These are phyloP conservation scores for Pleomassaria siparia DNA, from an alignment of 2,329 filamentous ascomycete genomes.

Conservation along the genomic window DNA sequence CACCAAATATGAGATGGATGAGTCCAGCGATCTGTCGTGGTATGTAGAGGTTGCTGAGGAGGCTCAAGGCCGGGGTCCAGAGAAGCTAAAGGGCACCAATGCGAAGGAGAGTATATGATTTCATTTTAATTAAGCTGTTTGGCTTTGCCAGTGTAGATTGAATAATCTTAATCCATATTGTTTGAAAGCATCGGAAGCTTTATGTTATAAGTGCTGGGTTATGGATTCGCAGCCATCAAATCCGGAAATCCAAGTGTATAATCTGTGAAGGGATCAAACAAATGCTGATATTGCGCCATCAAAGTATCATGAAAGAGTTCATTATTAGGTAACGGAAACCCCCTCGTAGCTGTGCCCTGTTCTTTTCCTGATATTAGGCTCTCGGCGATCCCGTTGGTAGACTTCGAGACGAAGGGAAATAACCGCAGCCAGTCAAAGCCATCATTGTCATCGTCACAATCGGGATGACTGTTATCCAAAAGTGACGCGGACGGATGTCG, in stretches of 20 bases:
- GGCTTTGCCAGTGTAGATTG: neutral
- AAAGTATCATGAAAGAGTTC: slow-evolving; percentile 22
- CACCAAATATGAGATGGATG: slow-evolving; percentile 44
- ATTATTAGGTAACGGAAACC: slow-evolving; percentile 25
- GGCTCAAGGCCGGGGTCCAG: slow-evolving; percentile 19
- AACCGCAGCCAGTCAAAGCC: slow-evolving; percentile 27
- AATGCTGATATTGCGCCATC: slow-evolving; percentile 23
- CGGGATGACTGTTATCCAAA: neutral
- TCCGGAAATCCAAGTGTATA: neutral
- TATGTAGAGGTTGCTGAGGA: slow-evolving; percentile 26
- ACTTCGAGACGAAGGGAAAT: slow-evolving; percentile 23
- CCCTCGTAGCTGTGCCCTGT: slow-evolving; percentile 19
- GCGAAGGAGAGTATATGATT: neutral
- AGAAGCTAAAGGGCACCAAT: slow-evolving; percentile 1
- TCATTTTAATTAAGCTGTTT: neutral
- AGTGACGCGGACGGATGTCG: neutral
- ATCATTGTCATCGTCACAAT: slow-evolving; percentile 10
- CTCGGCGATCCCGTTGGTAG: slow-evolving; percentile 21
- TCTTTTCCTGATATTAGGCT: slow-evolving; percentile 17
- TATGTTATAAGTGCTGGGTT: neutral
- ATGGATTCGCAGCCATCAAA: neutral
- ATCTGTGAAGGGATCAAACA: slow-evolving; percentile 22
- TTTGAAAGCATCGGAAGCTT: neutral
- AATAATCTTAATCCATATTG: neutral
- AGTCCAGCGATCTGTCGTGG: slow-evolving; percentile 30